Evolutionary conservation across 1,284 basidiomycete genomes (phyloP).

Genomic region (Microbotryomycetes sp.): DNA sequence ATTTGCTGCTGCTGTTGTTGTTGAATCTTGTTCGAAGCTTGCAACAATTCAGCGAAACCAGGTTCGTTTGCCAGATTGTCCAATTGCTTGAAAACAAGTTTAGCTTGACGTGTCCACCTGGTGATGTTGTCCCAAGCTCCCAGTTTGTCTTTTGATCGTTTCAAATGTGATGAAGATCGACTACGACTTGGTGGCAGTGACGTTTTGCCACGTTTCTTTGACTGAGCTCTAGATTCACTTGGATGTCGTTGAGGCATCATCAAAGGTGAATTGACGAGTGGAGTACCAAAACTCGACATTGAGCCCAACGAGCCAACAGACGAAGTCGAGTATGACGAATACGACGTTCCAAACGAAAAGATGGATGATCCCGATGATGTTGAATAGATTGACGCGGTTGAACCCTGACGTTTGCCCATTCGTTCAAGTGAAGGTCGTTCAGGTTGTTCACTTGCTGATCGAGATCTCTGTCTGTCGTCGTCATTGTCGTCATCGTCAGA

Average conservation of each 20-base stretch:
- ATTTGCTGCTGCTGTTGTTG: background rate
- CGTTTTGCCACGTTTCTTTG: constrained; percentile 28
- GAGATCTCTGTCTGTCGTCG: background rate
- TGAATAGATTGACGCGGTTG: constrained; percentile 24
- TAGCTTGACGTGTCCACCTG: constrained; percentile 40
- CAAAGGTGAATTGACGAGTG: constrained; percentile 21
- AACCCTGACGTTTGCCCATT: background rate
- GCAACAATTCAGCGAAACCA: constrained; percentile 23
- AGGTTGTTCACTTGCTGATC: background rate
- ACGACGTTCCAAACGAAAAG: constrained; percentile 31
- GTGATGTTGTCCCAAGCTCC: constrained; percentile 40
- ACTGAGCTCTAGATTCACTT: constrained; percentile 23
- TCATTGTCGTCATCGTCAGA: constrained; percentile 14
- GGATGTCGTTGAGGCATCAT: constrained; percentile 17
- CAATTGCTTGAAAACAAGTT: constrained; percentile 41
- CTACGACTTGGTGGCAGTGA: background rate
- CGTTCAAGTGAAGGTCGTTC: constrained; percentile 5
- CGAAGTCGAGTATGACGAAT: constrained; percentile 28
- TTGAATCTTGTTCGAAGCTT: background rate
- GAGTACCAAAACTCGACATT: constrained; percentile 7
- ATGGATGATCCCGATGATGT: constrained; percentile 28
- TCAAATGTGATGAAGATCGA: background rate
- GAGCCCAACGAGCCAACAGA: constrained; percentile 16
- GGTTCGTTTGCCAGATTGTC: constrained; percentile 31
- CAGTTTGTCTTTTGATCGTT: constrained; percentile 20